Percentiles rank a stretch among this genome's conserved stretches.
Evolutionary conservation across 768 basidiomycete genomes (phyloP).

Genomic region (Amanita thiersii): DNA sequence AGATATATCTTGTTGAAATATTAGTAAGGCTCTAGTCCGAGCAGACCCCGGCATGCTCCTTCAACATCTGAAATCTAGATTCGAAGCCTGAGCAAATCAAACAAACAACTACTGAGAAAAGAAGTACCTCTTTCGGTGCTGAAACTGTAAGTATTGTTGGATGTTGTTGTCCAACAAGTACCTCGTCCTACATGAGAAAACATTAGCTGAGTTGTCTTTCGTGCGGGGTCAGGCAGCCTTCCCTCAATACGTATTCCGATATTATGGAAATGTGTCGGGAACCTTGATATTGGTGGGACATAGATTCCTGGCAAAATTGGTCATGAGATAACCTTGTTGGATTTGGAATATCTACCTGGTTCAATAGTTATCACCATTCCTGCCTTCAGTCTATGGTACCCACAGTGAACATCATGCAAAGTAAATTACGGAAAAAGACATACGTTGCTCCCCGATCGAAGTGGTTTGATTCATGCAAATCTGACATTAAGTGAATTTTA

Average conservation of each 20-base stretch:
- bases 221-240: constrained; percentile 7
- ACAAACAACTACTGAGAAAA: neutral
- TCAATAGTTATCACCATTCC: constrained; percentile 95
- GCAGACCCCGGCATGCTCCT: constrained; percentile 65
- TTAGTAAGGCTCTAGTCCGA: constrained; percentile 51
- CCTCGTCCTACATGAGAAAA: constrained; percentile 46
- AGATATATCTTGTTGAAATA: neutral
- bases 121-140: constrained; percentile 75
- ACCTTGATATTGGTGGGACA: constrained; percentile 71
- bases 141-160: constrained; percentile 57
- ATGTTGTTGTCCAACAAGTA: constrained; percentile 56
- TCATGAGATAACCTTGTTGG: neutral
- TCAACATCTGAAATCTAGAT: constrained; percentile 65
- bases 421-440: constrained; percentile 15
- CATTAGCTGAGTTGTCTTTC: neutral
- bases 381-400: constrained; percentile 45
- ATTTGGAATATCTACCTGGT: constrained; percentile 43
- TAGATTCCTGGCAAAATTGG: constrained; percentile 54
- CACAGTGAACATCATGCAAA: neutral
- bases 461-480: constrained; percentile 80
- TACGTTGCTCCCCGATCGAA: constrained; percentile 48
- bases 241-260: constrained; percentile 92
- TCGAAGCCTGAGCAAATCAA: neutral
- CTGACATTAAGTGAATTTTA: constrained; percentile 27
- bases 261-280: constrained; percentile 85